Percentiles rank a stretch among this genome's conserved stretches.
Evolutionary conservation across 2,329 filamentous ascomycete species (phyloP).

Genomic region (Colletotrichum falcatum): DNA sequence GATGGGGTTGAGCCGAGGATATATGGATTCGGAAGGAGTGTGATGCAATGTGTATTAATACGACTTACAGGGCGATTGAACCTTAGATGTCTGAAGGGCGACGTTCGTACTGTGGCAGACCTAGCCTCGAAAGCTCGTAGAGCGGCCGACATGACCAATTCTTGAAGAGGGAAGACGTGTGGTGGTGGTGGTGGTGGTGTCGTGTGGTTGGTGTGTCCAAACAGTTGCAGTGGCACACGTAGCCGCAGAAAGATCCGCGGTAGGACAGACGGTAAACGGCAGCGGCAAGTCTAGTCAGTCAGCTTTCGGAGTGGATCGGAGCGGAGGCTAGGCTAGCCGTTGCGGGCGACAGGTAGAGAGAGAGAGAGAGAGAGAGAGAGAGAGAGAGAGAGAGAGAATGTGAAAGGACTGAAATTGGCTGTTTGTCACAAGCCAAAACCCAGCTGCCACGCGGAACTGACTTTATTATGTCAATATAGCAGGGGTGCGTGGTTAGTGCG

Average conservation of each 20-base stretch:
- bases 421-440: constrained; percentile 41
- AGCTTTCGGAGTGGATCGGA: constrained; percentile 34
- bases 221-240: constrained; percentile 36
- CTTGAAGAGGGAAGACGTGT: constrained; percentile 17
- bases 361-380: background rate
- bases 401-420: constrained; percentile 17
- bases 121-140: constrained; percentile 42
- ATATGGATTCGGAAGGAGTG: constrained; percentile 2
- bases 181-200: constrained; percentile 11
- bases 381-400: background rate
- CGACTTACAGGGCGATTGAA: constrained; percentile 33
- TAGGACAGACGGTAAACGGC: constrained; percentile 6
- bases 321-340: constrained; percentile 31
- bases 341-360: background rate
- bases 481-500: constrained; percentile 19
- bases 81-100: constrained; percentile 17
- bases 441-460: constrained; percentile 24
- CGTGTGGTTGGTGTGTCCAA: constrained; percentile 32
- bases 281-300: constrained; percentile 13
- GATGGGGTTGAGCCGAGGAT: constrained; percentile 22
- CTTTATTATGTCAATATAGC: constrained; percentile 29
- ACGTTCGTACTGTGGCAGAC: constrained; percentile 38
- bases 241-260: constrained; percentile 39
- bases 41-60: background rate
- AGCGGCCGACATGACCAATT: constrained; percentile 41